Percentiles rank a stretch among this genome's conserved stretches.
Evolutionary conservation across 208 protist species (phyloP).

Genomic region (Crithidia mellificae): DNA sequence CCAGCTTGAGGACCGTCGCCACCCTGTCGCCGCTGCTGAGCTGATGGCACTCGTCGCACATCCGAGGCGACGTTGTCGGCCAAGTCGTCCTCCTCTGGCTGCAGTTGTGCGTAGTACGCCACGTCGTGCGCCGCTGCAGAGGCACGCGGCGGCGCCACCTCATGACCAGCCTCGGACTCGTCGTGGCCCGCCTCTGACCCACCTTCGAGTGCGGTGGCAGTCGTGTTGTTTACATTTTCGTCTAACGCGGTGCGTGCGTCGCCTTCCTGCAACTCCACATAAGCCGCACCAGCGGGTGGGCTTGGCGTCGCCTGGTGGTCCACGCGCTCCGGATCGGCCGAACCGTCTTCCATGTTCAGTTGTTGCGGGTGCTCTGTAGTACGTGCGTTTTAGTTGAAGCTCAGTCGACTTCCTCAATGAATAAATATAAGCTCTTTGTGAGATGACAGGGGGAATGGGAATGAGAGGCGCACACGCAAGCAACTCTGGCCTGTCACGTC

Average conservation of each 20-base stretch:
- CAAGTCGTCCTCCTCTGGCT: conserved; percentile 27
- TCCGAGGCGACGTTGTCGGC: conserved; percentile 47
- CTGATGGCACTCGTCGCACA: conserved; percentile 24
- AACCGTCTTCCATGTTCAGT: conserved; percentile 12
- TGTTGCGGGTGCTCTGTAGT: too few relatives aligned
- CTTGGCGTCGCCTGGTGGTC: not conserved
- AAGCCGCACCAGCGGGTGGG: not conserved
- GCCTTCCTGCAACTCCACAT: too few relatives aligned
- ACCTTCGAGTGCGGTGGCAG: not conserved
- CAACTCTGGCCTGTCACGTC: too few relatives aligned
- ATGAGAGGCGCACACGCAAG: too few relatives aligned
- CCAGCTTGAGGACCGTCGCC: not conserved
- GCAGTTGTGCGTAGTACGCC: conserved; percentile 16
- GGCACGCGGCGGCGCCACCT: conserved; percentile 10
- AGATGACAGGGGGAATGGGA: too few relatives aligned
- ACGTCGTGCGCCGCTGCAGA: conserved; percentile 2
- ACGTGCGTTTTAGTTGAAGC: too few relatives aligned
- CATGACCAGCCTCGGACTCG: conserved; percentile 6
- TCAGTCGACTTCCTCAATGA: too few relatives aligned
- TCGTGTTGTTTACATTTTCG: not conserved
- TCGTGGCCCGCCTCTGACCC: not conserved
- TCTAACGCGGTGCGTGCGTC: not conserved
- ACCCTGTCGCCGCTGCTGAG: not conserved
- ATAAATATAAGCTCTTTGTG: too few relatives aligned
- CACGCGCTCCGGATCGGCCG: not conserved